Evolutionary conservation across 345 rosid genomes (phyloP), one percentile per base, ranked within the genome.

Genomic region (Hibiscus tridactylites): DNA sequence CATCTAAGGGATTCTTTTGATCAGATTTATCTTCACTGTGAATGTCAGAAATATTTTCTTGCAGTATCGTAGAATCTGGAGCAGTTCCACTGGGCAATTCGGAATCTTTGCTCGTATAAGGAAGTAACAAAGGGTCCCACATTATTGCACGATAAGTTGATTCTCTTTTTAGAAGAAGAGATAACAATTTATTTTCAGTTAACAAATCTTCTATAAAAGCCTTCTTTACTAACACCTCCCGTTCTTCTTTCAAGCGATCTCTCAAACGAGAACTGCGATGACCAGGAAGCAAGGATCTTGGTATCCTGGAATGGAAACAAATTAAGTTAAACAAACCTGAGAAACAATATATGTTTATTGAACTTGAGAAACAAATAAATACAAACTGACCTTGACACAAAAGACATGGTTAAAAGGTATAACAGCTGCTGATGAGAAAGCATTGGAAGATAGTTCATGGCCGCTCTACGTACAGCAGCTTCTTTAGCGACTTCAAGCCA

Each of bases 361-460:
- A 6, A 12, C 37, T 66, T 28, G 37, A 39, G 44, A 39, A 39
- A 39, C 44, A 39, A 58, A 58, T 21, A 19, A 24, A 58, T 26
- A 67, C 52, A 44, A 72, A 50, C 88, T 83, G 49, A 89, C 99
- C 98, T 95, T 71, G 89, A 87, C 74, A 88, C 90, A 74, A 95
- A 95, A n/a, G 99, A 95, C 98, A 95, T 95, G n/a, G 99, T 95
- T 88, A 95, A 82, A 77, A 92, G 89, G 85, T 95, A 95, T 31
- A 95, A 77, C 62, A 95, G 88, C 81, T 95, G 99, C 82, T 92
- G 97, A 85, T 95, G 99, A 56, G 99, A 95, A 75, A 95, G 93
- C 99, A 95, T 95, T 31, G 99, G 99, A 73, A 95, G 92, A 87
- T 90, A 95, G 85, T 90, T 95, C 99, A 95, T 95, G 61, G 99